Conservation (phyloP, 2,329 filamentous ascomycete genomes). For the Penicillium corylophilum region DNA sequence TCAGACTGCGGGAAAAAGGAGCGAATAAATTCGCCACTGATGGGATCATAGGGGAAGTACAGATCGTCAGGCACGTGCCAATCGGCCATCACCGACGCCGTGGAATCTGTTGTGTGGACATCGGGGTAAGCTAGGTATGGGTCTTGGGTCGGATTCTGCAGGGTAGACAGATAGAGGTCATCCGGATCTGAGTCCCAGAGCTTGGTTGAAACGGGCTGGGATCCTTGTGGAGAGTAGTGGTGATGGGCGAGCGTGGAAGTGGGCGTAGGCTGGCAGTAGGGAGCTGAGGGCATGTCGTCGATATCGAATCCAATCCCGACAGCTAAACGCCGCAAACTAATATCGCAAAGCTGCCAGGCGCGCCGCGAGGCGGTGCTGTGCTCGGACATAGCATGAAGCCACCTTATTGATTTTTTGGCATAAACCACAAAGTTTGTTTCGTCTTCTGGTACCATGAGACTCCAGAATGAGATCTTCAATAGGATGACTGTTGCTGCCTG, state of each 20-base stretch:
- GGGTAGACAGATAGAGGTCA: neutral
- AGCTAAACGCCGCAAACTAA: slow-evolving; percentile 35
- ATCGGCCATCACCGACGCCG: neutral
- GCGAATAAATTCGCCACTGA: too few species aligned
- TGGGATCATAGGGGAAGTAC: too few species aligned
- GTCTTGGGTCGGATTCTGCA: neutral
- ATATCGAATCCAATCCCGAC: slow-evolving; percentile 36
- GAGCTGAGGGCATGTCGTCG: slow-evolving; percentile 31
- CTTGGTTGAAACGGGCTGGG: neutral
- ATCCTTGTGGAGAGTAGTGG: too few species aligned
- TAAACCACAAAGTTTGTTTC: slow-evolving; percentile 36
- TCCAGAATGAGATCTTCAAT: slow-evolving; percentile 47
- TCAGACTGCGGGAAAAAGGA: too few species aligned
- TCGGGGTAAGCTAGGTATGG: neutral
- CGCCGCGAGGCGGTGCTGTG: slow-evolving; percentile 40
- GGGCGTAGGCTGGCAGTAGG: slow-evolving; percentile 14
- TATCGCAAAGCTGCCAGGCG: slow-evolving; percentile 44
- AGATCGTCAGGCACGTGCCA: neutral
- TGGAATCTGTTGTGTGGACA: neutral
- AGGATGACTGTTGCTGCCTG: slow-evolving; percentile 46
- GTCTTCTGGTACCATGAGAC: slow-evolving; percentile 43
- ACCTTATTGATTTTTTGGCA: slow-evolving; percentile 44
- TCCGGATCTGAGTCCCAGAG: neutral
- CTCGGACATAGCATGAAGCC: slow-evolving; percentile 44
- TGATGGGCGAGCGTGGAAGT: slow-evolving; percentile 4